Conservation (phyloP, 176 grass and related monocot species). For the Echinochloa phyllopogon region DNA sequence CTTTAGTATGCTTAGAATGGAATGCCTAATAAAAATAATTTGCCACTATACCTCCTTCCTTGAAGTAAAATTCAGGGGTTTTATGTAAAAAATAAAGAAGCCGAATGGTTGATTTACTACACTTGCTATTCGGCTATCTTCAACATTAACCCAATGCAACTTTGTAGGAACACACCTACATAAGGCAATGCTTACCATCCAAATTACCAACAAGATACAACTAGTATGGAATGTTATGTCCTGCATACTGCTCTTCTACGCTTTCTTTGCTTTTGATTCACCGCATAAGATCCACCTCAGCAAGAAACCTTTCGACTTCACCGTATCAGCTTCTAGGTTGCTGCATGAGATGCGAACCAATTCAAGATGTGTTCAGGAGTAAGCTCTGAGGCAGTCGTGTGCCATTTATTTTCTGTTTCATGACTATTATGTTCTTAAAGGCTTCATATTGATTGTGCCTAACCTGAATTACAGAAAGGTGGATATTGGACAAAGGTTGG, state of each 20-base stretch:
- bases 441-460: not conserved
- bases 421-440: not conserved
- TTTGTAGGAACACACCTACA: not conserved
- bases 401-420: slow-evolving; percentile 11
- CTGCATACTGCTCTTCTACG: slow-evolving; percentile 21
- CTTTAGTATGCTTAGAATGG: not conserved
- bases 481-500: not conserved
- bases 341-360: slow-evolving; percentile 18
- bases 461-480: slow-evolving; percentile 27
- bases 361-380: slow-evolving; percentile 14
- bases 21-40: not conserved
- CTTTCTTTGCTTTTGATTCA: slow-evolving; percentile 12
- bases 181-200: slow-evolving; percentile 35
- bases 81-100: not conserved
- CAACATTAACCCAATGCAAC: not conserved
- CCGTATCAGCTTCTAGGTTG: slow-evolving; percentile 20
- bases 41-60: not conserved
- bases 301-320: slow-evolving; percentile 20
- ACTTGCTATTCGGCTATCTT: not conserved
- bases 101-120: not conserved
- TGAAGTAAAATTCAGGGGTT: not conserved
- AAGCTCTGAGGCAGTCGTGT: not conserved
- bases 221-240: not conserved
- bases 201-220: slow-evolving; percentile 29
- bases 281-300: not conserved